phyloP scores from a whole-genome alignment of 345 rosid genomes.

The Brassica nigra region DNA sequence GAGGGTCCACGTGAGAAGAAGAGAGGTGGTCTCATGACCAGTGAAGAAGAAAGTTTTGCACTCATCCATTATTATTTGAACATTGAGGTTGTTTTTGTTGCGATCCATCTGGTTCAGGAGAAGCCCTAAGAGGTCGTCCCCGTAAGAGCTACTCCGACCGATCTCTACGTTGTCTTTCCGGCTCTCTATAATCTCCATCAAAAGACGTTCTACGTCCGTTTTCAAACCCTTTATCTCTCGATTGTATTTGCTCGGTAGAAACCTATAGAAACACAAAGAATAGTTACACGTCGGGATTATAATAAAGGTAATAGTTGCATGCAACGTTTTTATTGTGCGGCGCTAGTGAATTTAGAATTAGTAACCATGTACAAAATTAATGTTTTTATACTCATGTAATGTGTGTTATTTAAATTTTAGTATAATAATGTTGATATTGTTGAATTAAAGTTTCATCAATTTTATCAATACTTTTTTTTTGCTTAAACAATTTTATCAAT shows the following conservation, averaged over 20 bases:
- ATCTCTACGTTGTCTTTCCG: constrained; percentile 74
- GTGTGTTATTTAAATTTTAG: background rate
- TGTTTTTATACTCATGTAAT: background rate
- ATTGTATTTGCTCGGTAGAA: constrained; percentile 84
- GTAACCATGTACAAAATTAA: background rate
- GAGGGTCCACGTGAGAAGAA: constrained; percentile 87
- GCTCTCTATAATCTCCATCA: constrained; percentile 84
- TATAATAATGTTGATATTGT: background rate
- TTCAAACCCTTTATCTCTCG: constrained; percentile 79
- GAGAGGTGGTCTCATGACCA: constrained; percentile 93
- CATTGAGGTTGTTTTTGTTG: constrained; percentile 45
- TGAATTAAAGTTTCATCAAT: background rate
- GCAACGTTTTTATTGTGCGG: constrained; percentile 15
- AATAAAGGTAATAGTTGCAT: background rate
- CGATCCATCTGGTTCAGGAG: constrained; percentile 63
- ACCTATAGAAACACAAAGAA: constrained; percentile 43
- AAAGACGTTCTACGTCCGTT: constrained; percentile 73
- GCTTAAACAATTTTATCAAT: background rate
- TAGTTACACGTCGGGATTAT: constrained; percentile 3
- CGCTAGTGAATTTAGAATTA: background rate
- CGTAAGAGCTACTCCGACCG: constrained; percentile 77
- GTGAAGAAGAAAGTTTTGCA: constrained; percentile 97
- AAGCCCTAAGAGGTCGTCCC: constrained; percentile 81
- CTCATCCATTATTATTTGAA: constrained; percentile 94
- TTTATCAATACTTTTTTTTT: background rate